Percentiles rank a stretch among this genome's conserved stretches.
These are phyloP conservation scores for Phytophthora podocarpi DNA, from an alignment of 352 stramenopile species.

Conservation along the genomic window DNA sequence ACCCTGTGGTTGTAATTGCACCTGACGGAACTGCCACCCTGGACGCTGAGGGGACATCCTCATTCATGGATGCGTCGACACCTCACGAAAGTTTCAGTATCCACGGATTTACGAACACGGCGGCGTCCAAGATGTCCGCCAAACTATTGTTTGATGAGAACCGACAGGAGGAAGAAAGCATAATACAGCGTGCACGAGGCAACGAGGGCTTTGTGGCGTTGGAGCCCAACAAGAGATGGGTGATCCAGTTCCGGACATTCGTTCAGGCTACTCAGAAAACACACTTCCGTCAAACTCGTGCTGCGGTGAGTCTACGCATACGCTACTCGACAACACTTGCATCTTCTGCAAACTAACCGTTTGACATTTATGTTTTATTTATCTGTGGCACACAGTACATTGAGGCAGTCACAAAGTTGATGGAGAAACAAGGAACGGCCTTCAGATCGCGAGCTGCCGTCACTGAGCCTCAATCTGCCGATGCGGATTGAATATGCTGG, in stretches of 20 bases:
- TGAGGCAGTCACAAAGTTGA: slow-evolving; percentile 65
- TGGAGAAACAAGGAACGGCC: slow-evolving; percentile 52
- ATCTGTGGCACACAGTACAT: slow-evolving; percentile 51
- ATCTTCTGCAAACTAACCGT: background rate
- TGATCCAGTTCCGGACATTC: slow-evolving; percentile 63
- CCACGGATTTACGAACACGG: slow-evolving; percentile 4
- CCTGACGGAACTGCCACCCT: slow-evolving; percentile 28
- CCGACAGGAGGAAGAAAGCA: slow-evolving; percentile 49
- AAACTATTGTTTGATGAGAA: slow-evolving; percentile 58
- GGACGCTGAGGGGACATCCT: slow-evolving; percentile 25
- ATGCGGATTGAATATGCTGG: slow-evolving; percentile 24
- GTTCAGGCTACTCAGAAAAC: slow-evolving; percentile 49
- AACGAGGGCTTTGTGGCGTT: slow-evolving; percentile 60
- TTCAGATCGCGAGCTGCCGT: slow-evolving; percentile 32
- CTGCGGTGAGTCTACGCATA: slow-evolving; percentile 31
- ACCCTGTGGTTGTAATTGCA: slow-evolving; percentile 34
- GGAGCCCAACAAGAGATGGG: slow-evolving; percentile 49
- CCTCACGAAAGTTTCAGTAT: slow-evolving; percentile 19
- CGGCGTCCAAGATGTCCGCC: slow-evolving; percentile 16
- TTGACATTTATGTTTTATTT: slow-evolving; percentile 8
- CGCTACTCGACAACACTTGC: background rate
- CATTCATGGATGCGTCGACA: slow-evolving; percentile 36
- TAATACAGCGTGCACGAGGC: slow-evolving; percentile 54
- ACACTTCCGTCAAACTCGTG: slow-evolving; percentile 57
- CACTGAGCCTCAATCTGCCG: slow-evolving; percentile 16